phyloP scores from a whole-genome alignment of 2,329 filamentous ascomycete species.

The Fusarium sp. region DNA sequence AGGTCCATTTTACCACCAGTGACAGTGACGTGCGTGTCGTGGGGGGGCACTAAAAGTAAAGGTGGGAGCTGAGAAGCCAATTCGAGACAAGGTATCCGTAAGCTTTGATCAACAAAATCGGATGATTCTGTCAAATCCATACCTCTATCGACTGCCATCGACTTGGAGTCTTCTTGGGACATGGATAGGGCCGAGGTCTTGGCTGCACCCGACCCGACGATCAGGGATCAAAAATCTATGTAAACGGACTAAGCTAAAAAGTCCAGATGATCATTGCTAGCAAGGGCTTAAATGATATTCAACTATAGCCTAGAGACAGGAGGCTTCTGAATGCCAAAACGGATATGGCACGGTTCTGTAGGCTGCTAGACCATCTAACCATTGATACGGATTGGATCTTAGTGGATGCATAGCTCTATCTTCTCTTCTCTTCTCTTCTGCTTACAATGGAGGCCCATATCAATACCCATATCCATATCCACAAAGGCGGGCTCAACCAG shows the following conservation, averaged over 20 bases:
- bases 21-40: conserved; percentile 35
- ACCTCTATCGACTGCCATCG: neutral
- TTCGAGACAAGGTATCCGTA: conserved; percentile 12
- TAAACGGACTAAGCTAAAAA: conserved; percentile 1
- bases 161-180: neutral
- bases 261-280: conserved; percentile 17
- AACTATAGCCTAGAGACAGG: conserved; percentile 9
- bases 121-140: neutral
- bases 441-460: conserved; percentile 7
- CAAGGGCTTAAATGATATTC: conserved; percentile 18
- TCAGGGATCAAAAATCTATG: conserved; percentile 25
- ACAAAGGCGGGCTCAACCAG: conserved; percentile 5
- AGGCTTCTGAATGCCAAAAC: conserved; percentile 7
- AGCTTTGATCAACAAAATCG: conserved; percentile 3
- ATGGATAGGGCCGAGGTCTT: conserved; percentile 3
- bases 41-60: conserved; percentile 23
- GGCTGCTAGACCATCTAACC: neutral
- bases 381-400: neutral
- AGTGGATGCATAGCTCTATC: neutral
- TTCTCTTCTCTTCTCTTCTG: neutral
- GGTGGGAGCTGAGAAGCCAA: neutral
- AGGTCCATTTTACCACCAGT: conserved; percentile 20
- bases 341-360: conserved; percentile 3
- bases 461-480: neutral
- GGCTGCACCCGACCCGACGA: conserved; percentile 12